A percentile compares a stretch with the other conserved stretches of the same genome.
Conservation (phyloP, 805 yeast genomes). For the Helenozyma rhizophorensis region DNA sequence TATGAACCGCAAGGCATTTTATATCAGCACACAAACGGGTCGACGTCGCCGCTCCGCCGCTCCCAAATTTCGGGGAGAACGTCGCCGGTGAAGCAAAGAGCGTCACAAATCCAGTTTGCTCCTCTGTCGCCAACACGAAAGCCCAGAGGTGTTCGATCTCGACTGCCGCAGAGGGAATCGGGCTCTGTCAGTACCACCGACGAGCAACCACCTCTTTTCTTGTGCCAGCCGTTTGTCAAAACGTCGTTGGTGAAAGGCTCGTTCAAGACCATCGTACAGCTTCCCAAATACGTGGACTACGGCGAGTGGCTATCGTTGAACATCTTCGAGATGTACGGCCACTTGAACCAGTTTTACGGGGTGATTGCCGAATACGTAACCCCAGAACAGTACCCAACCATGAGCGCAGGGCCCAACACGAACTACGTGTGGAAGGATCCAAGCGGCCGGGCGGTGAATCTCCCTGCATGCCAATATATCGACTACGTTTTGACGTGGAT, state of each 20-base stretch:
- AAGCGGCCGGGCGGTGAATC: conserved; percentile 67
- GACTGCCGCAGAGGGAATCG: conserved; percentile 15
- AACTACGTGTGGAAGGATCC: conserved; percentile 90
- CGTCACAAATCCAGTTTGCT: conserved; percentile 20
- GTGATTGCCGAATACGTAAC: conserved; percentile 89
- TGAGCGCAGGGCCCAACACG: conserved; percentile 93
- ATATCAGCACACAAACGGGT: conserved; percentile 28
- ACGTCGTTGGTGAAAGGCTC: conserved; percentile 96
- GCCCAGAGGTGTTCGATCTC: conserved; percentile 9
- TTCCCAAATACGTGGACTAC: conserved; percentile 90
- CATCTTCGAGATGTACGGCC: conserved; percentile 83
- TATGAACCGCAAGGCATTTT: conserved; percentile 21
- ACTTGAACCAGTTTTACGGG: conserved; percentile 82
- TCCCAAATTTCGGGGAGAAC: conserved; percentile 36
- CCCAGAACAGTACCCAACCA: conserved; percentile 83
- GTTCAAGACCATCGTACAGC: conserved; percentile 89
- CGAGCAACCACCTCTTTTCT: conserved; percentile 53
- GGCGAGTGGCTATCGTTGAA: conserved; percentile 96
- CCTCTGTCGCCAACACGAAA: conserved; percentile 21
- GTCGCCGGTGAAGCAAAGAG: conserved; percentile 32
- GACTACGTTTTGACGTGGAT: conserved; percentile 92
- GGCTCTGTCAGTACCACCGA: conserved; percentile 10
- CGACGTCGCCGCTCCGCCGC: conserved; percentile 34
- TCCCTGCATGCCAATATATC: conserved; percentile 91
- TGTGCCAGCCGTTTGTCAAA: conserved; percentile 89